A percentile compares a stretch with the other conserved stretches of the same genome.
Evolutionary conservation across 73 alveolate species (phyloP).

Genomic region (Symbiodinium natans): DNA sequence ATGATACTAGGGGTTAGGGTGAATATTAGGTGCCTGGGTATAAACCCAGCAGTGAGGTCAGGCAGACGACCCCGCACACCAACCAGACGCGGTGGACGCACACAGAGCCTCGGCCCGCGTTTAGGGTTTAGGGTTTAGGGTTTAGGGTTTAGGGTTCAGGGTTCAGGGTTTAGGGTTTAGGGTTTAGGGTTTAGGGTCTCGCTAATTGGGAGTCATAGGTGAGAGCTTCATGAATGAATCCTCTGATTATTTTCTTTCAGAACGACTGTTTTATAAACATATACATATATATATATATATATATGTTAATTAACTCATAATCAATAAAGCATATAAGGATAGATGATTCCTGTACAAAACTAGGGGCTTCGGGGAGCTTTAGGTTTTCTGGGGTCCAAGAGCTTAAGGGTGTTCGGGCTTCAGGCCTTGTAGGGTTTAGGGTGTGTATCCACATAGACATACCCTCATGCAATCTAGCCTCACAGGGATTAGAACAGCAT

Average conservation of each 20-base stretch:
- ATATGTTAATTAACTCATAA: neutral
- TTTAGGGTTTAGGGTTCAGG: neutral
- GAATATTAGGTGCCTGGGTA: no score
- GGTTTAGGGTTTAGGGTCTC: no score
- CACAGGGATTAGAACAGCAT: no score
- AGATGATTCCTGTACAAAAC: no score
- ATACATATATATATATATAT: neutral
- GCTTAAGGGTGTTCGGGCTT: neutral
- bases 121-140: neutral
- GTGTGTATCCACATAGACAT: neutral
- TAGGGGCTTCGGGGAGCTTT: no score
- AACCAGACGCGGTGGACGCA: neutral
- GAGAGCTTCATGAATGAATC: no score
- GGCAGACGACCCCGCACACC: slow-evolving; percentile 15
- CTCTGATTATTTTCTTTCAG: no score
- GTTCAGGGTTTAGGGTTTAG: neutral
- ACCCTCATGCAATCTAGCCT: neutral
- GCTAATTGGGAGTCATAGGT: no score
- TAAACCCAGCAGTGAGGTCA: no score
- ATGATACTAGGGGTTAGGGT: no score
- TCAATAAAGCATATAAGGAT: neutral
- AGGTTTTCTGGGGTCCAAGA: neutral
- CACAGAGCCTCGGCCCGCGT: neutral
- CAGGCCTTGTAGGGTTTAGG: neutral
- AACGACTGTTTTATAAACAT: neutral